Percentiles rank a stretch among this genome's conserved stretches.
phyloP scores from a whole-genome alignment of 371 early-diverging fungal genomes.

The Coemansia sp. region DNA sequence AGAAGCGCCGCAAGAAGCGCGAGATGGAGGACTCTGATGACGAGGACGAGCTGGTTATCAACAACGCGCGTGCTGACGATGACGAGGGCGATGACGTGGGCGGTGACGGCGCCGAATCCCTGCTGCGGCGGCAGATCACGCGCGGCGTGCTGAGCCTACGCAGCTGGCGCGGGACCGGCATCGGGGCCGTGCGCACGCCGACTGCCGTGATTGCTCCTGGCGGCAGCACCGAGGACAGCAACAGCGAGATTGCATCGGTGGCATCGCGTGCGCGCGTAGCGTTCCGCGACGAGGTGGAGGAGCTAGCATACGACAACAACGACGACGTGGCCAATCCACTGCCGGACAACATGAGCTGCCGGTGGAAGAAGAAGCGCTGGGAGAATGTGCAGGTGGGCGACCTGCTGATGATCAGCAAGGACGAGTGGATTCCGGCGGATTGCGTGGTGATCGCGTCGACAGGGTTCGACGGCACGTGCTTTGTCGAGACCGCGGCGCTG shows the following conservation, averaged over 20 bases:
- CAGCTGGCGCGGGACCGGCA: constrained; percentile 35
- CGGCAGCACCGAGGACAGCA: no score
- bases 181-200: neutral
- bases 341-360: constrained; percentile 50
- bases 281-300: constrained; percentile 44
- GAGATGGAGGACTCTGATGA: constrained; percentile 54
- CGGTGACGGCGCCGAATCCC: constrained; percentile 37
- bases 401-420: constrained; percentile 76
- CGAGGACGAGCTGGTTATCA: constrained; percentile 34
- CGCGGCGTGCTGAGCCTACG: constrained; percentile 54
- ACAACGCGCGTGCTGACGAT: no score
- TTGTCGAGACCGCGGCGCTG: constrained; percentile 93
- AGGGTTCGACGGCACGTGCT: constrained; percentile 85
- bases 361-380: constrained; percentile 65
- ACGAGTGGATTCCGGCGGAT: constrained; percentile 96
- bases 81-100: neutral
- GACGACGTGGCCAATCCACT: constrained; percentile 20
- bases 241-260: neutral
- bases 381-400: constrained; percentile 90
- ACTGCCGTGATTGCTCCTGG: no score
- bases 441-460: constrained; percentile 80
- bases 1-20: constrained; percentile 53
- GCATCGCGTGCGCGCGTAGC: constrained; percentile 21
- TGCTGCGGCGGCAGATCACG: constrained; percentile 52
- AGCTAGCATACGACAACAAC: constrained; percentile 14